Conservation (phyloP, 2,329 filamentous ascomycete species). For the Dryadomyces quercus-mongolicae region DNA sequence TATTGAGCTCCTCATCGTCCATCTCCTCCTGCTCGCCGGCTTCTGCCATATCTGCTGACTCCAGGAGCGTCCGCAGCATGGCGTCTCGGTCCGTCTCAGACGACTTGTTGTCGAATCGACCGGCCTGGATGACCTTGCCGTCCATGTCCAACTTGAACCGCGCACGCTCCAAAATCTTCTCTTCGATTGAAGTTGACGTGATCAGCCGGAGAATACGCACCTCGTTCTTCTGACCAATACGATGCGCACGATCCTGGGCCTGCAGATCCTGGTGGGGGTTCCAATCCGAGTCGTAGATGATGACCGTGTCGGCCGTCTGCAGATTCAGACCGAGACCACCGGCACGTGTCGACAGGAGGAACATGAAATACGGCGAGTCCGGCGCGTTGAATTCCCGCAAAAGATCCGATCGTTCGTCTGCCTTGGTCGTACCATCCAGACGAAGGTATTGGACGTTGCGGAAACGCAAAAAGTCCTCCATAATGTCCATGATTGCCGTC, state of each 20-base stretch:
- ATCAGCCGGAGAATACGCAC: slow-evolving; percentile 93
- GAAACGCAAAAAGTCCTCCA: slow-evolving; percentile 93
- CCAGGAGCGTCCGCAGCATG: slow-evolving; percentile 85
- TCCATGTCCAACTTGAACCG: slow-evolving; percentile 99
- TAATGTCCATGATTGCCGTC: slow-evolving; percentile 99
- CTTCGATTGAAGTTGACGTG: slow-evolving; percentile 92
- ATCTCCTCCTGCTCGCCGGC: slow-evolving; percentile 80
- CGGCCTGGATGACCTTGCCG: slow-evolving; percentile 97
- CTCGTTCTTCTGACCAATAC: slow-evolving; percentile 99
- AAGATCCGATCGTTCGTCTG: slow-evolving; percentile 89
- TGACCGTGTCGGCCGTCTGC: slow-evolving; percentile 96
- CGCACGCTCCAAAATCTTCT: slow-evolving; percentile 94
- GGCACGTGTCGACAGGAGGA: slow-evolving; percentile 94
- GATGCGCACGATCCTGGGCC: slow-evolving; percentile 98
- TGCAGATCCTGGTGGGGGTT: slow-evolving; percentile 99
- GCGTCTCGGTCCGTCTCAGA: slow-evolving; percentile 97
- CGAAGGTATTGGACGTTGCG: slow-evolving; percentile 77
- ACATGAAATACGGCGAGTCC: slow-evolving; percentile 89
- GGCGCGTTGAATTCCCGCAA: slow-evolving; percentile 83
- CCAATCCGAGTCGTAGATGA: slow-evolving; percentile 99
- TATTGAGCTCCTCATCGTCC: slow-evolving; percentile 94
- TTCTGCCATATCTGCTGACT: slow-evolving; percentile 63
- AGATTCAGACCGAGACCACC: slow-evolving; percentile 95
- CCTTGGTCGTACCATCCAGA: slow-evolving; percentile 92
- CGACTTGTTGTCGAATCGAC: slow-evolving; percentile 99